These are phyloP conservation scores for Petunia hybrid DNA, from an alignment of 305 asterid genomes.

Conservation along the genomic window DNA sequence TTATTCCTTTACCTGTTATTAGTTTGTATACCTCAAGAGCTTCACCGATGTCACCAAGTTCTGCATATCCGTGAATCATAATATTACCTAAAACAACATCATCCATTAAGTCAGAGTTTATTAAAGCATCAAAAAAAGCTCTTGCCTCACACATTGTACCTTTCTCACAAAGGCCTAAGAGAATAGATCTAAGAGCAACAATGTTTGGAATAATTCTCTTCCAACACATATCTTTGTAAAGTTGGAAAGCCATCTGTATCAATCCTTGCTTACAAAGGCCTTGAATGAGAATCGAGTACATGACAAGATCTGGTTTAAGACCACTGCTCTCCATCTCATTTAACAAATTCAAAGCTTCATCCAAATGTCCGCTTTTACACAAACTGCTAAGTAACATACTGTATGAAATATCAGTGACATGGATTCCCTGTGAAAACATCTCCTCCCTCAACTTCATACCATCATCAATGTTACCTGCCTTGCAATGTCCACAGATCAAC, in stretches of 20 bases:
- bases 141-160: conserved; percentile 63
- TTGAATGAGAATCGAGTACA: conserved; percentile 65
- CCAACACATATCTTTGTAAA: conserved; percentile 57
- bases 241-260: conserved; percentile 52
- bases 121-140: conserved; percentile 56
- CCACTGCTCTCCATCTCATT: conserved; percentile 58
- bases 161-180: conserved; percentile 60
- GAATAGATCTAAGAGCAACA: conserved; percentile 56
- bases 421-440: conserved; percentile 62
- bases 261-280: conserved; percentile 76
- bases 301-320: conserved; percentile 58
- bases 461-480: conserved; percentile 57
- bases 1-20: conserved; percentile 61
- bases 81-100: conserved; percentile 72
- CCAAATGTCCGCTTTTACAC: conserved; percentile 65
- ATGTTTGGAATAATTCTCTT: conserved; percentile 49
- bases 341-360: conserved; percentile 64
- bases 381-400: conserved; percentile 58
- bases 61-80: conserved; percentile 68
- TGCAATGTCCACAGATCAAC: conserved; percentile 69
- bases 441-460: conserved; percentile 62
- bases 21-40: conserved; percentile 54
- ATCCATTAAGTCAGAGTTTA: conserved; percentile 45
- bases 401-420: conserved; percentile 52
- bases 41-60: conserved; percentile 64